A percentile compares a stretch with the other conserved stretches of the same genome.
These are phyloP conservation scores for Pyrrhoderma lamaoense DNA, from an alignment of 1,284 basidiomycete genomes.

Conservation along the genomic window DNA sequence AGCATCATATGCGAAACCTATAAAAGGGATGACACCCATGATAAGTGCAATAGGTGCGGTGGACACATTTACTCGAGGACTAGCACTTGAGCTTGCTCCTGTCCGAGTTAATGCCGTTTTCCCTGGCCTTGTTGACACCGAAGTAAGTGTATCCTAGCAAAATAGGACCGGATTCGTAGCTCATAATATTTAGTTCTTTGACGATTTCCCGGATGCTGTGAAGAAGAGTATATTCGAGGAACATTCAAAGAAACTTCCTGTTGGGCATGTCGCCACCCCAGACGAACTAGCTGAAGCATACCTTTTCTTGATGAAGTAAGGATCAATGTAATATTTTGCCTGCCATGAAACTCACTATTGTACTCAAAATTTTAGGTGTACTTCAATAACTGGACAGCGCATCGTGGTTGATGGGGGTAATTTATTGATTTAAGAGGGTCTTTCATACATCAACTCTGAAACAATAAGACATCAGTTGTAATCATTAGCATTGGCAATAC, in stretches of 20 bases:
- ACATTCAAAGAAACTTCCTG: conserved; percentile 10
- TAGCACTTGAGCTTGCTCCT: conserved; percentile 21
- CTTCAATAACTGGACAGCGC: conserved; percentile 20
- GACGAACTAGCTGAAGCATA: conserved; percentile 22
- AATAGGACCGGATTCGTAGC: neutral
- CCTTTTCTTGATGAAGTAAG: conserved; percentile 22
- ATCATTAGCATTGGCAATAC: too few relatives aligned
- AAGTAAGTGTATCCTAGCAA: conserved; percentile 4
- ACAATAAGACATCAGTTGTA: too few relatives aligned
- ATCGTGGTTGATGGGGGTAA: conserved; percentile 20
- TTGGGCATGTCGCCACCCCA: conserved; percentile 18
- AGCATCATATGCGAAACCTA: conserved; percentile 11
- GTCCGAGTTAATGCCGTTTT: conserved; percentile 20
- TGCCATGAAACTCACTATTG: too few relatives aligned
- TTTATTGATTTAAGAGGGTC: too few relatives aligned
- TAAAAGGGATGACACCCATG: conserved; percentile 15
- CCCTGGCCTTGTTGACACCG: conserved; percentile 19
- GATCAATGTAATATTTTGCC: neutral
- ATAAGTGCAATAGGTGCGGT: conserved; percentile 18
- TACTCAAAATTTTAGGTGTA: conserved; percentile 16
- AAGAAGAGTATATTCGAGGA: conserved; percentile 8
- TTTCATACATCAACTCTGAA: too few relatives aligned
- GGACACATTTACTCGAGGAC: conserved; percentile 18
- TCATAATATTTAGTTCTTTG: neutral
- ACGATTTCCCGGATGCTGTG: conserved; percentile 7